Percentiles rank a stretch among this genome's conserved stretches.
Conservation (phyloP, 1,284 basidiomycete species). For the Boletus austroedulis region DNA sequence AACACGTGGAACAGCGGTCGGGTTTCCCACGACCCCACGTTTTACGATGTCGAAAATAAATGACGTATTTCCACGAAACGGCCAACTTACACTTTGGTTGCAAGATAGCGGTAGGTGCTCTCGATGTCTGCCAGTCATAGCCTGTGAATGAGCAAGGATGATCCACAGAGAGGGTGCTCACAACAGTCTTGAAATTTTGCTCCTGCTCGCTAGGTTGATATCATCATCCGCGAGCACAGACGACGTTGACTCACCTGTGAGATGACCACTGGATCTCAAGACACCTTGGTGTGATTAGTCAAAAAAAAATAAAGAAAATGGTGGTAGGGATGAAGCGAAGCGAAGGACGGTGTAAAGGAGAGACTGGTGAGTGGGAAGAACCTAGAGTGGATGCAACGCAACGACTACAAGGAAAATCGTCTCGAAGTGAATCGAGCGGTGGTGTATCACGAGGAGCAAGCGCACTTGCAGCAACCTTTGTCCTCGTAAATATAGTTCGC, state of each 20-base stretch:
- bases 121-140: slow-evolving; percentile 11
- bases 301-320: slow-evolving; percentile 16
- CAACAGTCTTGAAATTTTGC: slow-evolving; percentile 12
- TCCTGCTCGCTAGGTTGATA: slow-evolving; percentile 12
- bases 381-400: slow-evolving; percentile 27
- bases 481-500: slow-evolving; percentile 25
- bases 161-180: slow-evolving; percentile 12
- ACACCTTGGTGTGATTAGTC: slow-evolving; percentile 23
- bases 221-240: slow-evolving; percentile 4
- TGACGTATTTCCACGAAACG: slow-evolving; percentile 31
- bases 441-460: slow-evolving; percentile 22
- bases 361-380: slow-evolving; percentile 43
- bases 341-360: slow-evolving; percentile 46
- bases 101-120: background rate
- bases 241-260: slow-evolving; percentile 20
- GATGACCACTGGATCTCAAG: slow-evolving; percentile 7
- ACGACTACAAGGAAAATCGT: slow-evolving; percentile 30
- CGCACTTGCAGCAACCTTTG: slow-evolving; percentile 28
- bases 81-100: slow-evolving; percentile 25
- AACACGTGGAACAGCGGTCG: slow-evolving; percentile 22
- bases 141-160: slow-evolving; percentile 4
- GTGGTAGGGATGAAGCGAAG: slow-evolving; percentile 22
- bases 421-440: slow-evolving; percentile 55
- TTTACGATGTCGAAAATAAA: slow-evolving; percentile 45
- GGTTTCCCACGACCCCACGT: slow-evolving; percentile 56